Base-by-base conservation (phyloP, 208 protist genomes). In the Crithidia expoeki region DNA sequence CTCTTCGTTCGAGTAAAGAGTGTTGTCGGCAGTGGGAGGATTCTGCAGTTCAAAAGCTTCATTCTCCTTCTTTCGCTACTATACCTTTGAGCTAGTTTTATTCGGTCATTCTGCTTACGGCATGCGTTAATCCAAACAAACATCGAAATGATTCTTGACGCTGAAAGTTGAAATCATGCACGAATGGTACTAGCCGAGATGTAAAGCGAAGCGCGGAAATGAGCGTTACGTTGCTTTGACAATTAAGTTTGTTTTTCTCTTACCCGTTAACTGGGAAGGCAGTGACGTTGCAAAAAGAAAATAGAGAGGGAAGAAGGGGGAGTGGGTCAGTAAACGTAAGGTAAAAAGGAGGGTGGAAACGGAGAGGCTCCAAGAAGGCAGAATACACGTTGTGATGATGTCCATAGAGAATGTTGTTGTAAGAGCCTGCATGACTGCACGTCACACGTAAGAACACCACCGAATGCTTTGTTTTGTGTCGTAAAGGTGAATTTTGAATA, bases 81-180 rank as follows among this genome's bases (percentile, higher is more conserved):
- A 14, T 44, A 17, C 38, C 38, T 44, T 44, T 7, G 7, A 17
- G 44, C 44, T 12, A 49, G 9, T 49, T 49, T 49, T 21, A 5
- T 49, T 53, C 49, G 49, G 4, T 81, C 80, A 81, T 81, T 67
- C 72, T 79, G 76, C 80, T 79, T 85, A 80, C 80, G 72, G 80
- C 76, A 71, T 69, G 76, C 80, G 76, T 80, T 72, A 76, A 58
- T 80, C 69, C 72, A 42, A 70, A 73, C 59, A 79, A 71, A 69
- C 72, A 81, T 3, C 32, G 7, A 17, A 17, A 34, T 40, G 21
- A 14, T 42, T 55, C 27, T 59, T 68, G 50, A 46, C 56, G 56
- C 56, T 61, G 47, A 32, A 33, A 61, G 16, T 47, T 47, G 33
- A 25, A 61, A 61, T 61, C 56, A 61, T 42, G 32, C 36, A 32